These are phyloP conservation scores for Teunomyces pallodes DNA, from an alignment of 805 yeast genomes.

Conservation along the genomic window DNA sequence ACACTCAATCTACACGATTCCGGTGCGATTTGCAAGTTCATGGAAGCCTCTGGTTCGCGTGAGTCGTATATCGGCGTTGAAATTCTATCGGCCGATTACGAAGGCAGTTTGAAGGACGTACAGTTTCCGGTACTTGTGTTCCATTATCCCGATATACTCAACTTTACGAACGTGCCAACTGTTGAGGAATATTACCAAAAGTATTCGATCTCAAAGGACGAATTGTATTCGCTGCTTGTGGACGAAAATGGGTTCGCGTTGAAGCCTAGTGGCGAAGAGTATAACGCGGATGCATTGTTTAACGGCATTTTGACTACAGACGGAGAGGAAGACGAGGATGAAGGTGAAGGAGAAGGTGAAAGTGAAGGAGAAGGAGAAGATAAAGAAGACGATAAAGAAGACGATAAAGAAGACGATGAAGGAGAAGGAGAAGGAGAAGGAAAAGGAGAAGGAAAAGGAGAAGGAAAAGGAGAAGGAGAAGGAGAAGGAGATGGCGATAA, in stretches of 20 bases:
- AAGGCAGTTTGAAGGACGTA: slow-evolving; percentile 5
- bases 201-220: slow-evolving; percentile 2
- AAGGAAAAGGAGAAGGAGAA: neutral
- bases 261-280: slow-evolving; percentile 2
- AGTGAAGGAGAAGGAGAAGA: neutral
- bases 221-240: slow-evolving; percentile 2
- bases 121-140: slow-evolving; percentile 25
- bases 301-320: neutral
- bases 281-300: neutral
- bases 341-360: neutral
- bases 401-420: neutral
- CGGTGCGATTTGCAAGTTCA: slow-evolving; percentile 4
- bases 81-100: slow-evolving; percentile 8
- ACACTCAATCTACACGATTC: neutral
- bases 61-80: slow-evolving; percentile 10
- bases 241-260: slow-evolving; percentile 15
- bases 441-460: neutral
- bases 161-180: slow-evolving; percentile 18
- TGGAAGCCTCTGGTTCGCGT: slow-evolving; percentile 1
- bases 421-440: neutral
- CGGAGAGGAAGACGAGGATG: neutral
- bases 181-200: slow-evolving; percentile 11
- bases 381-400: slow-evolving; percentile 6
- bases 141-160: slow-evolving; percentile 19
- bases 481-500: neutral